phyloP scores from a whole-genome alignment of 2,329 filamentous ascomycete genomes.

The Stemphylium lycopersici region DNA sequence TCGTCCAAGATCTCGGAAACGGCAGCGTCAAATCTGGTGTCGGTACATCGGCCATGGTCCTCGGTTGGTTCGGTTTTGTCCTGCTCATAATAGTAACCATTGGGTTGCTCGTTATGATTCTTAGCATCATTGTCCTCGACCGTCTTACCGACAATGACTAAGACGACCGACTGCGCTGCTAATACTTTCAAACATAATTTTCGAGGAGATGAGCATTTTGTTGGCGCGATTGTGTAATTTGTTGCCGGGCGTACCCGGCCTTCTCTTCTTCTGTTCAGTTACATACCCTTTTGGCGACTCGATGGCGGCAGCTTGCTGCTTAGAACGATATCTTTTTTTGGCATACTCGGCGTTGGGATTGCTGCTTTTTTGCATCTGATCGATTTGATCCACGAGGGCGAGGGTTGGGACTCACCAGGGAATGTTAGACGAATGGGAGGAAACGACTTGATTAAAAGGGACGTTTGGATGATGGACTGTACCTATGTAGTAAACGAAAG shows the following conservation, averaged over 20 bases:
- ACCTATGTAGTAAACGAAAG: conserved; percentile 37
- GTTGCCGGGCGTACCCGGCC: conserved; percentile 36
- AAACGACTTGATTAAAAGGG: conserved; percentile 19
- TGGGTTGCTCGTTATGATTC: conserved; percentile 92
- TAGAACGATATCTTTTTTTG: conserved; percentile 29
- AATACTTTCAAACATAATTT: conserved; percentile 15
- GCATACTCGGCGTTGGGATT: conserved; percentile 41
- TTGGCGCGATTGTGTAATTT: conserved; percentile 32
- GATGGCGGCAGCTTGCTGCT: conserved; percentile 32
- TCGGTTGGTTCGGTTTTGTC: conserved; percentile 97
- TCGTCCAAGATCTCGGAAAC: conserved; percentile 91
- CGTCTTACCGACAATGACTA: conserved; percentile 58
- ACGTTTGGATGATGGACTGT: conserved; percentile 32
- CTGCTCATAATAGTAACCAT: conserved; percentile 95
- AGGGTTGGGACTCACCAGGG: conserved; percentile 8
- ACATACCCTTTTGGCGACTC: conserved; percentile 41
- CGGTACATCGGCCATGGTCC: conserved; percentile 92
- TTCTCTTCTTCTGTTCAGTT: conserved; percentile 30
- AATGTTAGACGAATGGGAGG: conserved; percentile 14
- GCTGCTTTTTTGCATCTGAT: conserved; percentile 23
- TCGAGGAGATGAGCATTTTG: conserved; percentile 18
- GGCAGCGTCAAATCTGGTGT: conserved; percentile 86
- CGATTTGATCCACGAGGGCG: conserved; percentile 13
- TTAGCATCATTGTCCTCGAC: conserved; percentile 83
- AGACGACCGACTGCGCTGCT: conserved; percentile 5